Base-by-base conservation (phyloP, 441 rosid genomes). In the Cnidoscolus chayamansa region DNA sequence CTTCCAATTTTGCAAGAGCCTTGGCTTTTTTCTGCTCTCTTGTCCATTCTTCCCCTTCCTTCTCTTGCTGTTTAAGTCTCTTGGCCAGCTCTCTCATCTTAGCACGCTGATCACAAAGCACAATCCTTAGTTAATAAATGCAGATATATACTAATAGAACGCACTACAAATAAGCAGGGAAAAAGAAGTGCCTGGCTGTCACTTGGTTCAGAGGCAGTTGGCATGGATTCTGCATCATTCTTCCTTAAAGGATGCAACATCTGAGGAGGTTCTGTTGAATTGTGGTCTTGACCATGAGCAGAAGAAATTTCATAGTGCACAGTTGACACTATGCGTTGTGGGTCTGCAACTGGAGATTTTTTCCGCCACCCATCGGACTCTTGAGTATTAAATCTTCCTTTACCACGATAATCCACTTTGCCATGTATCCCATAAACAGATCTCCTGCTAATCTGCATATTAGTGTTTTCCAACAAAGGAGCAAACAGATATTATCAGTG, bases 21-120 rank as follows among this genome's bases (percentile, higher is more conserved):
- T 86, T 94, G 72, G 97, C 95, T 81, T 81, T 90, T 81, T 81
- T 90, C 87, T 90, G 95, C 19, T 87, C 93, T 81, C 86, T 94
- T 40, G 77, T 83, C 65, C 97, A 81, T 75, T 94, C 97, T 79
- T 93, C 98, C 82, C 91, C 98, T 83, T 90, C 97, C 70, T 84
- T 81, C 73, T 90, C 86, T 43, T 86, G 81, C 72, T 88, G 94
- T 72, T 84, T 89, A 71, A 75, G 81, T 75, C 93, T 88, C 81
- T 80, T 83, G 67, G 97, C 97, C 71, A 84, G 79, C 79, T 91
- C 98, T 79, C 56, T 86, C 92, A 86, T 89, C 77, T 78, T 89
- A 75, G 86, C 86, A 76, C 82, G 92, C 98, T 91, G 85, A 72
- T 78, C 31, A 68, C 64, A 66, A 76, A 75, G 66, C 53, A 48